Conservation (phyloP, 768 basidiomycete genomes). For the Saitozyma podzolica region DNA sequence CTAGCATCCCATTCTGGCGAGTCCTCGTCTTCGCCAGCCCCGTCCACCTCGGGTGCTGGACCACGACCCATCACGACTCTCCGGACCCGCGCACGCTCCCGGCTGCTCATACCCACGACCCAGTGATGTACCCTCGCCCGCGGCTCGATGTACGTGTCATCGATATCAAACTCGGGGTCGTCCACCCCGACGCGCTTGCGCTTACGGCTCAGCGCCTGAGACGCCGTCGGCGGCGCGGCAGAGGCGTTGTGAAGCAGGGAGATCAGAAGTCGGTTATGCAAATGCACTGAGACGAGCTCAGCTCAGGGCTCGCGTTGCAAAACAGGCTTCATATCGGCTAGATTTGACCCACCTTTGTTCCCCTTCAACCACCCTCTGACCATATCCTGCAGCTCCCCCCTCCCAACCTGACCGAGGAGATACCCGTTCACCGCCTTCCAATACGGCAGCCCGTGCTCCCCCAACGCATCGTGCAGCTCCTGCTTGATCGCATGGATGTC, state of each 20-base stretch:
- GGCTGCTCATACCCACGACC: conserved; percentile 24
- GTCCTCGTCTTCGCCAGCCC: not conserved
- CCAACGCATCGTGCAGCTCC: conserved; percentile 46
- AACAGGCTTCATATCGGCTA: not conserved
- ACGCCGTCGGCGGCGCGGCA: conserved; percentile 16
- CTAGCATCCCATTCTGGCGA: not conserved
- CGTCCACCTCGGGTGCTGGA: not conserved
- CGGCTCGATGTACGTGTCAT: conserved; percentile 32
- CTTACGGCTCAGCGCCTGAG: conserved; percentile 19
- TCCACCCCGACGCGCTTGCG: conserved; percentile 22
- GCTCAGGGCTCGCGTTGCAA: not conserved
- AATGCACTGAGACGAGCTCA: conserved; percentile 21
- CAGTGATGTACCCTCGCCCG: conserved; percentile 28
- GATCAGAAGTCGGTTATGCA: conserved; percentile 40
- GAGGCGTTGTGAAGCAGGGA: conserved; percentile 38
- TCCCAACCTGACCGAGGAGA: conserved; percentile 39
- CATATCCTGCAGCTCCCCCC: conserved; percentile 34
- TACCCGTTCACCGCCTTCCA: conserved; percentile 49
- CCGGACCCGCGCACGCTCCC: conserved; percentile 30
- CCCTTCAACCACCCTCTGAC: conserved; percentile 41
- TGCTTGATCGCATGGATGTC: conserved; percentile 43
- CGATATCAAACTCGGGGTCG: conserved; percentile 33
- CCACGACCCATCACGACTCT: conserved; percentile 18
- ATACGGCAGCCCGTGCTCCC: conserved; percentile 45
- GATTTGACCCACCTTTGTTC: conserved; percentile 26